phyloP scores from a whole-genome alignment of 805 yeast genomes.

The Ogataea henricii region DNA sequence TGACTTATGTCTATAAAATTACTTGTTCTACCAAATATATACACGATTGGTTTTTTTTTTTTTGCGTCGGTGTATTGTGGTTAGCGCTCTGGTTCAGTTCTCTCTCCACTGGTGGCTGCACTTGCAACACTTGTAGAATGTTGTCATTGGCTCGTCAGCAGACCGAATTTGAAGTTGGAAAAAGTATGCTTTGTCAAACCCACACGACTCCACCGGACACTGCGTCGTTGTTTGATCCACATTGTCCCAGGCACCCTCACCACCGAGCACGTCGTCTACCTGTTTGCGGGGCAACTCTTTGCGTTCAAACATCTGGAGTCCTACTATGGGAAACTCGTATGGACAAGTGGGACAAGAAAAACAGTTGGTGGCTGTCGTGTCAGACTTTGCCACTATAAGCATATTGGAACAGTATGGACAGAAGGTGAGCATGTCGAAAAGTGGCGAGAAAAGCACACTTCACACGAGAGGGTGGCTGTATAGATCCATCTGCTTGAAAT shows the following conservation, averaged over 20 bases:
- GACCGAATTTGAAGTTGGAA: constrained; percentile 96
- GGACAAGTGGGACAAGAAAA: constrained; percentile 95
- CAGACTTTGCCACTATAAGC: constrained; percentile 71
- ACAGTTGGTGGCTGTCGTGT: constrained; percentile 53
- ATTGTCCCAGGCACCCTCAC: constrained; percentile 98
- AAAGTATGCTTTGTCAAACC: constrained; percentile 88
- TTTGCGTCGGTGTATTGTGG: constrained; percentile 1
- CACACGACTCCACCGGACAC: constrained; percentile 88
- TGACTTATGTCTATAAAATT: constrained; percentile 3
- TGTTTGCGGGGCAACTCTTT: constrained; percentile 82
- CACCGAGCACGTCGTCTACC: constrained; percentile 95
- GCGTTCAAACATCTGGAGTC: constrained; percentile 82
- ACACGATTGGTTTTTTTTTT: constrained; percentile 1
- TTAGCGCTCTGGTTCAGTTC: constrained; percentile 45
- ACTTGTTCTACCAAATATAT: constrained; percentile 5
- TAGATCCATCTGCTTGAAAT: not conserved
- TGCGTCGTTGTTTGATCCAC: constrained; percentile 94
- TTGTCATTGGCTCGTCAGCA: constrained; percentile 99
- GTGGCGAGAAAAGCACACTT: no score
- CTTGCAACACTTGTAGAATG: constrained; percentile 91
- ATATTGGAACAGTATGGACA: constrained; percentile 95
- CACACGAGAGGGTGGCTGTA: no score
- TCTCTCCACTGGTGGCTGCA: constrained; percentile 98
- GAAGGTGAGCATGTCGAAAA: constrained; percentile 72
- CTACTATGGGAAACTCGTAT: constrained; percentile 85